phyloP scores from a whole-genome alignment of 2,329 filamentous ascomycete genomes.

The Phialemonium atrogriseum region DNA sequence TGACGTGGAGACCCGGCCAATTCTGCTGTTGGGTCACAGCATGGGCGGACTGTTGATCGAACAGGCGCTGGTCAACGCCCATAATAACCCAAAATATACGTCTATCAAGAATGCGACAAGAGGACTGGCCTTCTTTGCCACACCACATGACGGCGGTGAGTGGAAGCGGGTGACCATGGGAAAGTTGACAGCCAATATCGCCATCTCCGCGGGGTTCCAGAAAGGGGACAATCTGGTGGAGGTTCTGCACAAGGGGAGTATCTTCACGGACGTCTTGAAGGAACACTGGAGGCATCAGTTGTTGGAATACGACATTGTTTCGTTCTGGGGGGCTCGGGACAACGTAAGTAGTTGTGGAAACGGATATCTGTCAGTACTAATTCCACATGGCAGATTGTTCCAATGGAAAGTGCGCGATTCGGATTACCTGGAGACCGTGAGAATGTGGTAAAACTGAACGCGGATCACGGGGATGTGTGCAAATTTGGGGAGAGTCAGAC shows the following conservation, averaged over 20 bases:
- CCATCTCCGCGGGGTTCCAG: conserved; percentile 9
- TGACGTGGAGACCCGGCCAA: conserved; percentile 8
- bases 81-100: conserved; percentile 13
- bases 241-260: conserved; percentile 7
- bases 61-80: conserved; percentile 19
- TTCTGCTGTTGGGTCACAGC: conserved; percentile 14
- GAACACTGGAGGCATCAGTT: conserved; percentile 7
- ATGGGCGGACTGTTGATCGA: conserved; percentile 17
- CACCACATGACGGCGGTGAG: conserved; percentile 14
- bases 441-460: conserved; percentile 10
- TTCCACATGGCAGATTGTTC: conserved; percentile 8
- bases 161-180: conserved; percentile 12
- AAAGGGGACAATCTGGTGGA: conserved; percentile 11
- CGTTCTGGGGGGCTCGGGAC: conserved; percentile 16
- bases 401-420: conserved; percentile 6
- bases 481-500: conserved; percentile 8
- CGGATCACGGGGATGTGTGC: conserved; percentile 10
- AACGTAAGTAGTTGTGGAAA: conserved; percentile 6
- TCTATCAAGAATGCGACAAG: conserved; percentile 12
- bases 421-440: conserved; percentile 8
- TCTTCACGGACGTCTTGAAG: conserved; percentile 13
- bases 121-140: conserved; percentile 18
- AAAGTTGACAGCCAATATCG: conserved; percentile 10
- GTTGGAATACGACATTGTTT: conserved; percentile 1
- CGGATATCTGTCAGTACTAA: background rate